Evolutionary conservation across 352 stramenopile genomes (phyloP).

Genomic region (Pythium rishiriense): DNA sequence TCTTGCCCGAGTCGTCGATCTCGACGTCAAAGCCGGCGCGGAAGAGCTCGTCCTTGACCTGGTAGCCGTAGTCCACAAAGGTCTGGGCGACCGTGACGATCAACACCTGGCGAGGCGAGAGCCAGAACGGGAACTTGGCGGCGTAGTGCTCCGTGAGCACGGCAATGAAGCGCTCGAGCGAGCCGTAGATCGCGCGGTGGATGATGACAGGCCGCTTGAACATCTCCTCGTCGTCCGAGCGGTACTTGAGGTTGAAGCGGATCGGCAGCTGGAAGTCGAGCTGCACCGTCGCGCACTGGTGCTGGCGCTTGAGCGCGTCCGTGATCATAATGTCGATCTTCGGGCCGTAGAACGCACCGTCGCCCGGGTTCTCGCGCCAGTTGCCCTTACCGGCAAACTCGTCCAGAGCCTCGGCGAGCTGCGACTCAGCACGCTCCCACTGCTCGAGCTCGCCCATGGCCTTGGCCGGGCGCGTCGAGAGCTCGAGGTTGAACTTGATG

Average conservation of each 20-base stretch:
- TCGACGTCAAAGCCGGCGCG: constrained; percentile 91
- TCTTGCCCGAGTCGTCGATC: constrained; percentile 77
- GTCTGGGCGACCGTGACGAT: constrained; percentile 84
- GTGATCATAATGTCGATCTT: constrained; percentile 99
- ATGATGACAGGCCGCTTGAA: constrained; percentile 97
- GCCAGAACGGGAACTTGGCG: constrained; percentile 96
- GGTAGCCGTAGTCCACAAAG: constrained; percentile 65
- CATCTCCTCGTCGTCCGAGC: constrained; percentile 78
- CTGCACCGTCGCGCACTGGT: constrained; percentile 98
- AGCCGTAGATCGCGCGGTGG: constrained; percentile 96
- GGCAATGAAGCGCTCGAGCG: constrained; percentile 98
- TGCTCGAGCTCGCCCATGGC: constrained; percentile 93
- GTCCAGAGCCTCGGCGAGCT: constrained; percentile 66
- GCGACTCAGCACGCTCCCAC: constrained; percentile 91
- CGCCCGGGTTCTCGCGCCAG: constrained; percentile 94
- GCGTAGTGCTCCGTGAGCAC: constrained; percentile 97
- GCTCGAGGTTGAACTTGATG: constrained; percentile 92
- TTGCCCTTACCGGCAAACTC: constrained; percentile 91
- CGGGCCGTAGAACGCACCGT: constrained; percentile 97
- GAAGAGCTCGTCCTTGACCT: constrained; percentile 59
- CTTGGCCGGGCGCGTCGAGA: constrained; percentile 96
- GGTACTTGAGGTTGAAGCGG: constrained; percentile 94
- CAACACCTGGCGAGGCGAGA: constrained; percentile 90
- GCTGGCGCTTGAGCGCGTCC: constrained; percentile 95
- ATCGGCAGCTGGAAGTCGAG: constrained; percentile 98